These are phyloP conservation scores for Dictyostelium purpureum DNA, from an alignment of 78 protist genomes.

Conservation along the genomic window DNA sequence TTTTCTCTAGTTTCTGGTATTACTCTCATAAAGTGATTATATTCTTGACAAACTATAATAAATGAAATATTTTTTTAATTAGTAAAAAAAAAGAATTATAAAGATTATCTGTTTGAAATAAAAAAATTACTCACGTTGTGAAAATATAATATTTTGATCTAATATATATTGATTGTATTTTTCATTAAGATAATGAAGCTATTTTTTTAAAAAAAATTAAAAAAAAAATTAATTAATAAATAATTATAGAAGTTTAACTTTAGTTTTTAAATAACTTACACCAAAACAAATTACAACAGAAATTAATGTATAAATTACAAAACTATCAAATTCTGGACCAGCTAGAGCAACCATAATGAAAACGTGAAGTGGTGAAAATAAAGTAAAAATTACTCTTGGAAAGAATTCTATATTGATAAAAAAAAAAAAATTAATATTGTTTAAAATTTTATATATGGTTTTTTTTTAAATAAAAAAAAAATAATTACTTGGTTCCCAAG, in stretches of 20 bases:
- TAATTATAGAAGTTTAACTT: background rate
- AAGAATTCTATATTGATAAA: background rate
- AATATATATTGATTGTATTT: conserved; percentile 19
- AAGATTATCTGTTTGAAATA: no score
- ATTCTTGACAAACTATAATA: conserved; percentile 42
- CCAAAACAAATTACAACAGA: background rate
- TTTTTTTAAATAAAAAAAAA: background rate
- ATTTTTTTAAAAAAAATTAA: no score
- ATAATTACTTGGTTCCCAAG: conserved; percentile 50
- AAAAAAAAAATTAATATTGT: background rate
- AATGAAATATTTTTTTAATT: no score
- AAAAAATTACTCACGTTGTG: no score
- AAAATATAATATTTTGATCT: conserved; percentile 36
- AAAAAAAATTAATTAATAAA: no score
- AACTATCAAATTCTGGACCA: conserved; percentile 10
- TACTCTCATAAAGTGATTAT: conserved; percentile 1
- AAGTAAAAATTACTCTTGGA: conserved; percentile 19
- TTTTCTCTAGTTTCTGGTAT: background rate
- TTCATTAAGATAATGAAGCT: background rate
- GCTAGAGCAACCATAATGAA: background rate
- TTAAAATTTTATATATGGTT: background rate
- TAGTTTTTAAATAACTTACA: background rate
- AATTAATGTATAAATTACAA: background rate
- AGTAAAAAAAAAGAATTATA: no score
- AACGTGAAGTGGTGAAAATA: conserved; percentile 42